Evolutionary conservation across 768 basidiomycete genomes (phyloP).

Genomic region (Cytidiella melzeri): DNA sequence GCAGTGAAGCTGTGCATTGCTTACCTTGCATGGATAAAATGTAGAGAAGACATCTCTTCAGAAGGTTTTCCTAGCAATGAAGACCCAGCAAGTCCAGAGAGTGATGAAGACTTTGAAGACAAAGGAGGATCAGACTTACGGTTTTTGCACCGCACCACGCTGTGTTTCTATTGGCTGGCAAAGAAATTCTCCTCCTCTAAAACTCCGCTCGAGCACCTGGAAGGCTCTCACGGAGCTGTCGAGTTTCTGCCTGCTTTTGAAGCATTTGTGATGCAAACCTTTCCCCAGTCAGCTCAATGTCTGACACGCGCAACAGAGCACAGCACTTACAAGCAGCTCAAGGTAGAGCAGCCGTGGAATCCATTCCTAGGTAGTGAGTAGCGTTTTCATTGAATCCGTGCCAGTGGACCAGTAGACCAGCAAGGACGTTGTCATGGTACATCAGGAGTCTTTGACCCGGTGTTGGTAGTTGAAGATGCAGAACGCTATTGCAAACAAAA

Average conservation of each 20-base stretch:
- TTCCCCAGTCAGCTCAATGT: background rate
- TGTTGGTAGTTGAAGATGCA: constrained; percentile 2
- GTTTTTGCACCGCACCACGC: background rate
- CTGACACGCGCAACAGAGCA: background rate
- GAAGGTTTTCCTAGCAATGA: too few species aligned
- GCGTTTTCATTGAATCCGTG: background rate
- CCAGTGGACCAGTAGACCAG: background rate
- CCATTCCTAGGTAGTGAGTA: background rate
- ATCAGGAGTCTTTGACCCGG: constrained; percentile 1
- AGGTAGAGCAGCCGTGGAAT: constrained; percentile 3
- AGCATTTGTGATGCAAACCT: background rate
- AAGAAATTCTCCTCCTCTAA: background rate
- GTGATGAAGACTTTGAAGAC: background rate
- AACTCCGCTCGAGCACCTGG: background rate
- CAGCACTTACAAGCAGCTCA: constrained; percentile 8
- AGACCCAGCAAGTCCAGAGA: background rate
- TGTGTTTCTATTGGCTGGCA: background rate
- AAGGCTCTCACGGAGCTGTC: background rate
- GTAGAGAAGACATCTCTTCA: background rate
- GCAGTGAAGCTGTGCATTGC: background rate
- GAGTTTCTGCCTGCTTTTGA: background rate
- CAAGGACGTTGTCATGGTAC: background rate
- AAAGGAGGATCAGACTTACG: background rate
- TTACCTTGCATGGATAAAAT: constrained; percentile 4
- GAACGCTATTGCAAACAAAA: background rate